Evolutionary conservation across 2,329 filamentous ascomycete genomes (phyloP).

Genomic region (Calonectria naviculata): DNA sequence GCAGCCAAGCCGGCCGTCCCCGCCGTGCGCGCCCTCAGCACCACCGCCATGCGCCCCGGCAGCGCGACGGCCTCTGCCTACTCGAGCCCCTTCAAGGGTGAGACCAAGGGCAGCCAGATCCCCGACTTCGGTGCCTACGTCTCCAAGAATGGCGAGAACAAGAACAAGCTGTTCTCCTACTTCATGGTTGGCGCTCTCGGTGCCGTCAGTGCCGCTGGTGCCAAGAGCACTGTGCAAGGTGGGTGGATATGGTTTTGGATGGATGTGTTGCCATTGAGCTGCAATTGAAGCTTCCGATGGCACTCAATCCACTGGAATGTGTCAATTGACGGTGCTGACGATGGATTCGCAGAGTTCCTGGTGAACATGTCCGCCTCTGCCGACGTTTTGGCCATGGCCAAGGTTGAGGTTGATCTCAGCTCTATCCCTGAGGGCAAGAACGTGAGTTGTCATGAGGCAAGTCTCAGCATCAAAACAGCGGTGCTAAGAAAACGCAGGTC

Average conservation of each 20-base stretch:
- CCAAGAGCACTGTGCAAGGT: slow-evolving; percentile 99
- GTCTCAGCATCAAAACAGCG: neutral
- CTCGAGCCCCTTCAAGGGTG: slow-evolving; percentile 73
- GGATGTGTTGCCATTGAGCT: slow-evolving; percentile 41
- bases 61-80: slow-evolving; percentile 62
- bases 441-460: slow-evolving; percentile 65
- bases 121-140: slow-evolving; percentile 92
- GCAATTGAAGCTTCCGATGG: slow-evolving; percentile 37
- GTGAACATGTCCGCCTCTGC: slow-evolving; percentile 99
- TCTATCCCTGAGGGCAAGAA: slow-evolving; percentile 99
- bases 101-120: slow-evolving; percentile 73
- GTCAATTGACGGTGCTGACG: slow-evolving; percentile 44
- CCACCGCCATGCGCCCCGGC: slow-evolving; percentile 61
- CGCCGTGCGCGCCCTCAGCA: slow-evolving; percentile 66
- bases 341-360: slow-evolving; percentile 82
- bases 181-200: slow-evolving; percentile 99
- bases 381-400: slow-evolving; percentile 98
- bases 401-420: slow-evolving; percentile 96
- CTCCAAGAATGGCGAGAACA: slow-evolving; percentile 72
- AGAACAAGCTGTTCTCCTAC: slow-evolving; percentile 93
- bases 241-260: slow-evolving; percentile 53
- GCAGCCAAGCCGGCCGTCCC: slow-evolving; percentile 54
- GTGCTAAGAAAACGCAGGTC: slow-evolving; percentile 65
- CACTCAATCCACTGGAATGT: slow-evolving; percentile 16
- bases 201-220: slow-evolving; percentile 89